Evolutionary conservation across 1,139 yeast genomes (phyloP).

Genomic region (Diutina siamensis): DNA sequence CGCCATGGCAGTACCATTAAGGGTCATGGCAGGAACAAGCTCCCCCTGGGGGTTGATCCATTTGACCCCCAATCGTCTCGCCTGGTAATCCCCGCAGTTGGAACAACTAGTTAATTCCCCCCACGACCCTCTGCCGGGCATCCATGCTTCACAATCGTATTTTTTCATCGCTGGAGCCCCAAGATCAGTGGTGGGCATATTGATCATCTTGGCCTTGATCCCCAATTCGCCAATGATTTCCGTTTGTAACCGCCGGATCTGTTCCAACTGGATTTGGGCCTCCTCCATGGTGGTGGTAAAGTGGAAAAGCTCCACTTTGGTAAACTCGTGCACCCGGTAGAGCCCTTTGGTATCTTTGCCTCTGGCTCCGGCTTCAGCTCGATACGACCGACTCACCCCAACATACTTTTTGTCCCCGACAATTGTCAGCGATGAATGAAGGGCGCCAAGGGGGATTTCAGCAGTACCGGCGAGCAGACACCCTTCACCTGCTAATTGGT

Average conservation of each 20-base stretch:
- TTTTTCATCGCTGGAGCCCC: conserved; percentile 92
- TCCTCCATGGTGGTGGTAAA: conserved; percentile 41
- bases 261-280: conserved; percentile 45
- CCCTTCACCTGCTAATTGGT: conserved; percentile 38
- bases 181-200: conserved; percentile 84
- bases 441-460: conserved; percentile 86
- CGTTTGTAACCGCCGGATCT: conserved; percentile 53
- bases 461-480: conserved; percentile 87
- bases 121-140: conserved; percentile 93
- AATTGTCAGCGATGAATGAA: conserved; percentile 26
- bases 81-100: conserved; percentile 86
- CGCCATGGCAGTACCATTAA: conserved; percentile 95
- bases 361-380: conserved; percentile 97
- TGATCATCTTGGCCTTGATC: conserved; percentile 65
- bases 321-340: conserved; percentile 92
- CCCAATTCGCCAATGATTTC: conserved; percentile 58
- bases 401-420: conserved; percentile 35
- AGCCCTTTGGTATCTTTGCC: conserved; percentile 89
- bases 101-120: conserved; percentile 91
- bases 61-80: conserved; percentile 69
- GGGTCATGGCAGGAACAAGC: conserved; percentile 51
- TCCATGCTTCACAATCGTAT: conserved; percentile 94
- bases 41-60: conserved; percentile 22
- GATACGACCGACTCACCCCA: conserved; percentile 77
- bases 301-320: conserved; percentile 88